A percentile compares a stretch with the other conserved stretches of the same genome.
These are phyloP conservation scores for Paraconiothyrium brasiliense DNA, from an alignment of 2,329 filamentous ascomycete species.

Conservation along the genomic window DNA sequence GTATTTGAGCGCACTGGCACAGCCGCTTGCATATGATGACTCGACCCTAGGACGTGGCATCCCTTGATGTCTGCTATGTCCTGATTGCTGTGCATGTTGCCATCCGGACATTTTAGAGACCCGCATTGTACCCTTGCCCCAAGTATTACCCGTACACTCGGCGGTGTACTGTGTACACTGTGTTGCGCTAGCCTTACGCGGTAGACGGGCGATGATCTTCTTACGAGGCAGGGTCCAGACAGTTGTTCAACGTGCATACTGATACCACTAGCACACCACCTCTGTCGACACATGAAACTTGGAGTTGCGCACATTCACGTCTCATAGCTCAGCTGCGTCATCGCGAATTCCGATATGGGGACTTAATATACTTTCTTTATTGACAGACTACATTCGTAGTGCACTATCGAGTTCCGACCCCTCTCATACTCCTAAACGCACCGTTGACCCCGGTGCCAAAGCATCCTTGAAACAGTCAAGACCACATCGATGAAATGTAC, in stretches of 20 bases:
- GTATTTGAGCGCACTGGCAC: background rate
- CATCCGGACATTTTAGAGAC: conserved; percentile 2
- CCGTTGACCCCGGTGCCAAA: background rate
- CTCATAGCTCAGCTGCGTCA: background rate
- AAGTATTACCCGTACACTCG: conserved; percentile 4
- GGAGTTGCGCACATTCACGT: background rate
- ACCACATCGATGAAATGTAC: background rate
- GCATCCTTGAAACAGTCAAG: background rate
- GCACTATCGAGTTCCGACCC: background rate
- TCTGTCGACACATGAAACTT: background rate
- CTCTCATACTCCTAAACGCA: background rate
- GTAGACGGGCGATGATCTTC: conserved; percentile 4
- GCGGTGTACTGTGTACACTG: conserved; percentile 3
- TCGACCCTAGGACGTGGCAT: background rate
- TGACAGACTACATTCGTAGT: conserved; percentile 10
- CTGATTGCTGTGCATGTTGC: background rate
- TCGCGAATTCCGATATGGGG: background rate
- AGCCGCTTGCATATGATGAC: background rate
- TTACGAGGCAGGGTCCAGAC: background rate
- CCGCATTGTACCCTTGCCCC: conserved; percentile 4
- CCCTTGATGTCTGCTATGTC: background rate
- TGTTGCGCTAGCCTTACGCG: conserved; percentile 11
- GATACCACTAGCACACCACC: background rate
- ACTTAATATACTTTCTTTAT: conserved; percentile 6
- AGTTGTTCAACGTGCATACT: background rate